Percentiles rank a stretch among this genome's conserved stretches.
Conservation (phyloP, 2,329 filamentous ascomycete genomes). For the Eurotiales sp. region DNA sequence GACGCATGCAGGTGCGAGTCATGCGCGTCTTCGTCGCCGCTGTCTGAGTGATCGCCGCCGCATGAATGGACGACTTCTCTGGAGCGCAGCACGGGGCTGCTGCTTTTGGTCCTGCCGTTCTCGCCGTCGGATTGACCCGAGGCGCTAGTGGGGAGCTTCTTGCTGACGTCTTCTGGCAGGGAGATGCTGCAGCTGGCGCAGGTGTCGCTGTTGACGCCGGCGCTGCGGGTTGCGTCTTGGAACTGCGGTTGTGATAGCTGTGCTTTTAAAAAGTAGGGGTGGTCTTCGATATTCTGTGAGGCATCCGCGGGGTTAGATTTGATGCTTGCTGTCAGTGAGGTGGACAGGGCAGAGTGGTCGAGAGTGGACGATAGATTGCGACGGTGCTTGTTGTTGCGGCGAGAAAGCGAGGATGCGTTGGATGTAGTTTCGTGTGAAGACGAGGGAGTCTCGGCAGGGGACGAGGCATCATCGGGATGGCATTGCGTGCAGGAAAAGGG, state of each 20-base stretch:
- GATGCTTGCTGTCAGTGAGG: slow-evolving; percentile 25
- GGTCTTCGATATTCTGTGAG: slow-evolving; percentile 41
- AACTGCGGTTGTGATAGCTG: slow-evolving; percentile 7
- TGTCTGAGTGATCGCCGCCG: slow-evolving; percentile 35
- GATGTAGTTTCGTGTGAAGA: slow-evolving; percentile 28
- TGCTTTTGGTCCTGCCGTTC: slow-evolving; percentile 49
- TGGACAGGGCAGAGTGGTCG: slow-evolving; percentile 20
- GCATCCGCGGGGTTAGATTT: slow-evolving; percentile 16
- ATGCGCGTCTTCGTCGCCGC: slow-evolving; percentile 30
- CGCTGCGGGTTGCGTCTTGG: slow-evolving; percentile 28
- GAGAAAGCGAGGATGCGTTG: slow-evolving; percentile 19
- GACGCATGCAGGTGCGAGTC: slow-evolving; percentile 36
- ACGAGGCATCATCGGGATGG: slow-evolving; percentile 34
- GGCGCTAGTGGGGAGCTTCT: slow-evolving; percentile 50
- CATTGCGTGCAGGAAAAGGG: slow-evolving; percentile 54
- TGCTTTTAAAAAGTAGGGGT: slow-evolving; percentile 48
- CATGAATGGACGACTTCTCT: slow-evolving; percentile 52
- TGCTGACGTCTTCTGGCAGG: slow-evolving; percentile 52
- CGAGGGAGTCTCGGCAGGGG: slow-evolving; percentile 41
- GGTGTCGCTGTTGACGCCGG: slow-evolving; percentile 47
- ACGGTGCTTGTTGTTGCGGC: slow-evolving; percentile 12
- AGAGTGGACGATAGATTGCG: slow-evolving; percentile 20
- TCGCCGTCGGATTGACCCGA: slow-evolving; percentile 46
- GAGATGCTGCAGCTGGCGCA: slow-evolving; percentile 58
- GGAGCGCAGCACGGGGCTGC: slow-evolving; percentile 54